Base-by-base conservation (phyloP, 2,329 filamentous ascomycete genomes). In the Nigrospora osmanthi region DNA sequence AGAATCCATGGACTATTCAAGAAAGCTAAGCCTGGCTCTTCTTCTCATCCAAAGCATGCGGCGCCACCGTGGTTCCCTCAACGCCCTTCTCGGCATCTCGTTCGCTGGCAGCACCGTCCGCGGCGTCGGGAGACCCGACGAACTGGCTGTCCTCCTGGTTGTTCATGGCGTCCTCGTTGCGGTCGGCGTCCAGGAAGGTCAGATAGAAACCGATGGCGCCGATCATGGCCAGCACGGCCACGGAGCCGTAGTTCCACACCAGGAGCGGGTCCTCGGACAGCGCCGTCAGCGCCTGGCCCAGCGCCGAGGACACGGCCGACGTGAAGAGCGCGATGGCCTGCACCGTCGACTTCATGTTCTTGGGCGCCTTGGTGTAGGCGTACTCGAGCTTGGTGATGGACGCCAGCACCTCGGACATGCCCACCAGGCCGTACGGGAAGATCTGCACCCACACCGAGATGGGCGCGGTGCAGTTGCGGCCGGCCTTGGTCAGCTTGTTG, bases 201-300 rank as follows among this genome's bases (percentile, higher is more conserved):
- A 82, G 59, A 82, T 83, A 89, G 67, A 89, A 89, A 2, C 71
- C 68, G 5, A 72, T 50, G 23, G 81, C 83, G 32, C 81, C 85
- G 11, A 81, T 41, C 34, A 79, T 72, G 0, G 84, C 75, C 41
- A 88, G 68, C 46, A 79, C 66, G 7, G 83, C 80, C 15, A 85
- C 74, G 15, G 71, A 60, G 10, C 69, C 74, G 63, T 89, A 89
- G 67, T 89, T 87, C 17, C 68, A 73, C 3, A 71, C 50, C 30
- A 73, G 61, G 3, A 62, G 56, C 0, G 71, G 71, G 49, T 75
- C 69, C 15, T 49, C 52, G 5, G 68, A 66, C 1, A 65, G 56
- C 0, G 69, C 67, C n/a, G 65, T 61, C 23, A 73, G 49, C 1
- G 69, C 68, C 49, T 72, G 62, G 30, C 66, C 66, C 6, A 75